Evolutionary conservation across 345 rosid genomes (phyloP), one percentile per base, ranked within the genome.

Genomic region (Gossypium stocksii): DNA sequence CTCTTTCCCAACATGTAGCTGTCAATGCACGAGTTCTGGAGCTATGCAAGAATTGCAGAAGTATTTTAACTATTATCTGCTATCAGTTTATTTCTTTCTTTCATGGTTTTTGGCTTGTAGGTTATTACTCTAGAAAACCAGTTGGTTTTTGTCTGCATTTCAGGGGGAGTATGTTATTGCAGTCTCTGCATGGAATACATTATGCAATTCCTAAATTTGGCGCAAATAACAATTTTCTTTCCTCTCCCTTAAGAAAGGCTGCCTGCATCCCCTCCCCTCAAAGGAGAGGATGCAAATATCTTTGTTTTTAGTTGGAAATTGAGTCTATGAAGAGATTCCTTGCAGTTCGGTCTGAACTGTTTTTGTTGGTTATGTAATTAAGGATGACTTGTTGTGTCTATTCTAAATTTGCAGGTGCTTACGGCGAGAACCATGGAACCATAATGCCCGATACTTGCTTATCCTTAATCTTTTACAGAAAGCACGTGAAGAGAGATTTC

Each of bases 401-500:
- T 78, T 81, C 80, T 66, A 25, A 68, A 70, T 73, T 22, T 81
- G 81, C 90, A 95, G 99, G 78, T 85, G 84, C 77, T 80, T 91
- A 64, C 96, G 44, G 73, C 92, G 66, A 67, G 96, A 91, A 76
- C 99, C 99, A 54, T 93, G 98, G 98, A 90, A 91, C 86, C 80
- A 66, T 75, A 77, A 75, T 71, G 81, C 78, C 19, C 83, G 82
- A 83, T 95, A 89, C 83, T 82, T 93, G 85, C 91, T 95, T 48
- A 82, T 89, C 77, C 87, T 91, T 78, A 91, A 88, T 83, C 89
- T 93, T 59, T 44, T 89, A 43, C 99, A 95, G 79, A 91, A 86
- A 85, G 97, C 96, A 11, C 89, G 91, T 49, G 99, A 91, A 77
- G 94, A 93, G 87, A 90, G 89, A 78, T 93, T 87, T 76, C 96